phyloP scores from a whole-genome alignment of 495 filamentous ascomycete genomes.

The Hypoxylon perforatum region DNA sequence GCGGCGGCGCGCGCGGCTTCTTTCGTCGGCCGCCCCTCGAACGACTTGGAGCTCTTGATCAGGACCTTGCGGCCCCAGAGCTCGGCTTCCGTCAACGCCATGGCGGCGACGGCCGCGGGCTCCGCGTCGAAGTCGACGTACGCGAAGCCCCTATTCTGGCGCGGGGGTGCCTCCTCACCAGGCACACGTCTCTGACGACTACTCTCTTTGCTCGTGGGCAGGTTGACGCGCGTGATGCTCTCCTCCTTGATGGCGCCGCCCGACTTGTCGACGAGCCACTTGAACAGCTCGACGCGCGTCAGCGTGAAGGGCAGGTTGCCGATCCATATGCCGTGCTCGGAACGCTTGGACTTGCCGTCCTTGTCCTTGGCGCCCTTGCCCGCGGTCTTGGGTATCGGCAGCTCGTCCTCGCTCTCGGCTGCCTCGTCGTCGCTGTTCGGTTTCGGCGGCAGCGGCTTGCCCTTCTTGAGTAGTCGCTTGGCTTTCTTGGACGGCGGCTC shows the following conservation, averaged over 20 bases:
- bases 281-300: slow-evolving; percentile 75
- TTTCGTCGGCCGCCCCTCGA: slow-evolving; percentile 76
- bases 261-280: slow-evolving; percentile 77
- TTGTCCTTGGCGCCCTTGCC: slow-evolving; percentile 45
- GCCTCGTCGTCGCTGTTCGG: slow-evolving; percentile 57
- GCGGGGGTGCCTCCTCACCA: slow-evolving; percentile 51
- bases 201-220: slow-evolving; percentile 66
- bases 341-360: slow-evolving; percentile 68
- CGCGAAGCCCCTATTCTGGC: slow-evolving; percentile 85
- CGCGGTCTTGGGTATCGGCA: slow-evolving; percentile 46
- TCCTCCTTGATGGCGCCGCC: slow-evolving; percentile 71
- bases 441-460: slow-evolving; percentile 62
- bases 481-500: slow-evolving; percentile 96
- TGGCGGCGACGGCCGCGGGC: slow-evolving; percentile 73
- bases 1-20: slow-evolving; percentile 55
- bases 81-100: slow-evolving; percentile 83
- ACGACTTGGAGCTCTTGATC: slow-evolving; percentile 91
- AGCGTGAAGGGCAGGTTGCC: slow-evolving; percentile 89
- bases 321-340: slow-evolving; percentile 90
- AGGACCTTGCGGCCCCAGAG: slow-evolving; percentile 79
- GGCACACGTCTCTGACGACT: slow-evolving; percentile 50
- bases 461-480: slow-evolving; percentile 82
- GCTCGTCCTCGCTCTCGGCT: slow-evolving; percentile 47
- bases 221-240: slow-evolving; percentile 82
- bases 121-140: slow-evolving; percentile 89